Percentiles rank a stretch among this genome's conserved stretches.
Conservation (phyloP, 148 eudicot species). For the Fagopyrum homotropicum region DNA sequence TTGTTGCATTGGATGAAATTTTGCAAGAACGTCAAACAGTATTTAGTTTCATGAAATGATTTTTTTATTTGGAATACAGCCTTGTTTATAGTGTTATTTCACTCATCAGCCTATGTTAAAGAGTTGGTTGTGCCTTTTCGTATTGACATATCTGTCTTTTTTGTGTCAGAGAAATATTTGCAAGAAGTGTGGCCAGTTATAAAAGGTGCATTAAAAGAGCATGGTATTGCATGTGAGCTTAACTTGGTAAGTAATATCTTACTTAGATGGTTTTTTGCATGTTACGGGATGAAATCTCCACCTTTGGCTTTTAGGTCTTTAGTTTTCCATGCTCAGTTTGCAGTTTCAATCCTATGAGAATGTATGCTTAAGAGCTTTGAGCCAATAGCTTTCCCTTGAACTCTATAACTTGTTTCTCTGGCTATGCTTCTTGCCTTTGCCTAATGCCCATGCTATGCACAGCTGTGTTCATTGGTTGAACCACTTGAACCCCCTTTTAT, state of each 20-base stretch:
- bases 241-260: conserved; percentile 44
- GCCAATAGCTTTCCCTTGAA: background rate
- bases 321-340: background rate
- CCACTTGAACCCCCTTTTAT: background rate
- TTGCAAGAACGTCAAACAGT: background rate
- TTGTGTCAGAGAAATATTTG: conserved; percentile 53
- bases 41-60: background rate
- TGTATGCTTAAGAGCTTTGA: background rate
- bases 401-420: background rate
- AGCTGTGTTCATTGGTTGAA: background rate
- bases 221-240: conserved; percentile 57
- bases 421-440: background rate
- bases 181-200: conserved; percentile 77
- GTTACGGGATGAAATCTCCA: background rate
- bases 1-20: background rate
- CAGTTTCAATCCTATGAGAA: background rate
- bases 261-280: background rate
- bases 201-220: conserved; percentile 52
- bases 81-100: background rate
- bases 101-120: background rate
- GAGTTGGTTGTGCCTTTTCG: background rate
- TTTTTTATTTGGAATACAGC: background rate
- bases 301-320: background rate
- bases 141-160: background rate
- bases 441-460: background rate